Evolutionary conservation across 768 basidiomycete species (phyloP), one percentile per base, ranked within the genome.

Genomic region (Phanerochaete sordida): DNA sequence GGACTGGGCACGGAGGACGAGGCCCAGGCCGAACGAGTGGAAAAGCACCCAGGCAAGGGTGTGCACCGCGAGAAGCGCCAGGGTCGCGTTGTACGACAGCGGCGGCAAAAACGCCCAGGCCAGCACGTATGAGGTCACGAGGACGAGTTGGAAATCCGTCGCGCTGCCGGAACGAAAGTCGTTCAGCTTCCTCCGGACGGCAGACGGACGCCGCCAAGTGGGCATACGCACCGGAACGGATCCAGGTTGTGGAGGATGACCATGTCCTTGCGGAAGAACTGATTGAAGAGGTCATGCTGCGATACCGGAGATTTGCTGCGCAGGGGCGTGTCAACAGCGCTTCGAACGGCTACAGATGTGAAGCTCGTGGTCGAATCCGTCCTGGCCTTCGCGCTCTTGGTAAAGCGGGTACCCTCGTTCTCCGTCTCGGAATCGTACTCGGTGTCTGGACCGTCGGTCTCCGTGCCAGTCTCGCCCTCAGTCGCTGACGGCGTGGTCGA

Each of bases 241-340:
- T 99, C 97, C 23, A 96, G 67, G 68, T 96, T 93, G 35, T 80
- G 77, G 53, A 98, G 74, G 24, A 92, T 79, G 21, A 98, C 83
- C 2, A 86, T 80, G 69, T 98, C 97, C 62, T 92, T 85, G 57
- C 91, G 76, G 79, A 99, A 98, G 73, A 94, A 99, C 66, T 86
- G 84, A 73, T 91, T 87, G 63, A 93, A 76, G 39, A 99, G 75
- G 70, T 98, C 97, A 72, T 97, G 95, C 69, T 93, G 87, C 1
- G 94, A 91, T 12, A 68, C 37, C 24, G 58, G 51, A 9, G 62
- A 56, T 48, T 9, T 8, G 11, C 30, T 37, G 23, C 44, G 33
- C 12, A 53, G 62, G 23, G 52, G 50, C 13, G 58, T 39, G 4
- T 19, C 51, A 43, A 21, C 58, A 13, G 46, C 60, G 33, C 30